phyloP scores from a whole-genome alignment of 371 early-diverging fungal genomes.

The Mucor plumbeus region DNA sequence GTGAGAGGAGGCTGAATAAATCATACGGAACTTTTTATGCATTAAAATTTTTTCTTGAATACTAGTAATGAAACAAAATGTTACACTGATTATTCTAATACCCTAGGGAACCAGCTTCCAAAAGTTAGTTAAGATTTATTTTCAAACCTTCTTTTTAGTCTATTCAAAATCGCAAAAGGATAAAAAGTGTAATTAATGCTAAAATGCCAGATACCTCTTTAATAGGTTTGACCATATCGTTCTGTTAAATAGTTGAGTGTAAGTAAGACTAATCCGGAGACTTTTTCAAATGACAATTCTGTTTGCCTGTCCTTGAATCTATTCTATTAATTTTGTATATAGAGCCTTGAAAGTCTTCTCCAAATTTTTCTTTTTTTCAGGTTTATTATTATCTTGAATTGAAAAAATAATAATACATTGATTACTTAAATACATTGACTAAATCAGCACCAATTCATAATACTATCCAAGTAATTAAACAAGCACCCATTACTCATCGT shows the following conservation, averaged over 20 bases:
- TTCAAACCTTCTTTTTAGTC: background rate
- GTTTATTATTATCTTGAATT: background rate
- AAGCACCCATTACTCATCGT: conserved; percentile 7
- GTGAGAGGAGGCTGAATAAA: no score
- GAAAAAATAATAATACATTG: background rate
- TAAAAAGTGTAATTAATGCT: background rate
- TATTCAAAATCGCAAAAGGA: background rate
- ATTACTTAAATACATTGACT: background rate
- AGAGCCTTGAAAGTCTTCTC: background rate
- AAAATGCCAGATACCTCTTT: background rate
- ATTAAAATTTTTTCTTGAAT: background rate
- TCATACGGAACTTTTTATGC: no score
- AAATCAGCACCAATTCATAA: conserved; percentile 19
- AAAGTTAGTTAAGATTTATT: background rate
- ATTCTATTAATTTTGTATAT: background rate
- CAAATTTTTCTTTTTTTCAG: background rate
- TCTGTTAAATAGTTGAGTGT: background rate
- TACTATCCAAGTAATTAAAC: conserved; percentile 12
- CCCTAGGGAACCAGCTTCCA: background rate
- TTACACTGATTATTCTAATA: background rate
- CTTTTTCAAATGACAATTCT: conserved; percentile 5
- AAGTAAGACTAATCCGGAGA: background rate
- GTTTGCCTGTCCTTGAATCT: background rate
- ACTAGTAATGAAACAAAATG: background rate
- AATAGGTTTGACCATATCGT: background rate